phyloP scores from a whole-genome alignment of 306 rosid genomes.

The Pterocarpus macrocarpus region DNA sequence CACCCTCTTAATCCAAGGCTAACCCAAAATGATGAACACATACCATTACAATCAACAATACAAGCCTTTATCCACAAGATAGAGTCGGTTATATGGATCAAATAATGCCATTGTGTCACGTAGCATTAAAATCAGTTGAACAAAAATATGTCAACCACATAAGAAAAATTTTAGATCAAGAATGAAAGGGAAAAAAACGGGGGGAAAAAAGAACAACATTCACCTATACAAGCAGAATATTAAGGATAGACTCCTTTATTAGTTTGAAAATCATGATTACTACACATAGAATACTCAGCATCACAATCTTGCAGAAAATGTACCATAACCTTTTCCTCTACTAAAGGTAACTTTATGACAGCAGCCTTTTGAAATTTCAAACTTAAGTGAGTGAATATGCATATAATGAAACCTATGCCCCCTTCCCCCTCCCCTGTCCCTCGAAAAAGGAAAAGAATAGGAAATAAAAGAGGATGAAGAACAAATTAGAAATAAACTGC shows the following conservation, averaged over 20 bases:
- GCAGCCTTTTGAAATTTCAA: neutral
- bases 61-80: no score
- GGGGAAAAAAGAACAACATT: neutral
- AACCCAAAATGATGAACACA: neutral
- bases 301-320: constrained; percentile 14
- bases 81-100: no score
- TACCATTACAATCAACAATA: neutral
- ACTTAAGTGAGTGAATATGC: neutral
- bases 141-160: neutral
- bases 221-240: constrained; percentile 4
- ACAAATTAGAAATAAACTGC: constrained; percentile 3
- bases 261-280: constrained; percentile 11
- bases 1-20: neutral
- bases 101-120: no score
- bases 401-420: neutral
- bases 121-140: constrained; percentile 8
- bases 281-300: neutral
- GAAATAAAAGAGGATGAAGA: neutral
- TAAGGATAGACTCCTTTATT: neutral
- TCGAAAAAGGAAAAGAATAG: neutral
- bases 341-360: neutral
- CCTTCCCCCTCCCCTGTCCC: neutral
- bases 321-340: neutral
- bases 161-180: constrained; percentile 28
- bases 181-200: neutral